Base-by-base conservation (phyloP, 2,329 filamentous ascomycete genomes). In the Colletotrichum sp. region DNA sequence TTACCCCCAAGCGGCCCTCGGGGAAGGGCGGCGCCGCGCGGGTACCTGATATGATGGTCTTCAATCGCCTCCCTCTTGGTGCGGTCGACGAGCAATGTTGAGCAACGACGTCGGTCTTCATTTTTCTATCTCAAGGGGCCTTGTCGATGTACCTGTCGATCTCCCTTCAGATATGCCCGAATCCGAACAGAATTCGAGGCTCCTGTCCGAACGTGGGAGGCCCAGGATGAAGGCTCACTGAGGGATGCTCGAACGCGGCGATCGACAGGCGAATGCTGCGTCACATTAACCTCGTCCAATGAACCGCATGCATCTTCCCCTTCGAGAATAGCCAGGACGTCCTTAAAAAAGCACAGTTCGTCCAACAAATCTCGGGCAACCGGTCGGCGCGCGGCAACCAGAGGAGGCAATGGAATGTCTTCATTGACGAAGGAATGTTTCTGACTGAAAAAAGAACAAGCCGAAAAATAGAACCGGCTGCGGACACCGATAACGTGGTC, bases 121-220 rank as follows among this genome's bases (percentile, higher is more conserved):
- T 24, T 14, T 65, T 21, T 52, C 14, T 8, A 5, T 66, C 18
- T 14, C 55, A 68, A 43, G 69, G 9, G n/a, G 63, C 30, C 70
- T 32, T 34, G 64, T 60, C 21, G 55, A 21, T 66, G 74, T 76
- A 26, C 74, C 70, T 76, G 74, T 76, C 74, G 74, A 76, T 76
- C 73, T 64, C 64, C 66, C 64, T 61, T 61, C 39, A 12, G 30
- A 68, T 30, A 68, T 68, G 69, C 39, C 57, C 73, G 64, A 73
- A 64, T 21, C 39, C 55, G 57, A 75, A 34, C 43, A 68, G 63
- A 64, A 63, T 18, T 73, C 8, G 21, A 68, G n/a, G 21, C 63
- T 68, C 63, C 70, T 36, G 32, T 61, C 24, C 57, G 39, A 36
- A 52, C 68, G 59, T 72, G 63, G 72, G 48, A 74, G 43, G 36